Base-by-base conservation (phyloP, 2,329 filamentous ascomycete species). In the Phialophora tarda region DNA sequence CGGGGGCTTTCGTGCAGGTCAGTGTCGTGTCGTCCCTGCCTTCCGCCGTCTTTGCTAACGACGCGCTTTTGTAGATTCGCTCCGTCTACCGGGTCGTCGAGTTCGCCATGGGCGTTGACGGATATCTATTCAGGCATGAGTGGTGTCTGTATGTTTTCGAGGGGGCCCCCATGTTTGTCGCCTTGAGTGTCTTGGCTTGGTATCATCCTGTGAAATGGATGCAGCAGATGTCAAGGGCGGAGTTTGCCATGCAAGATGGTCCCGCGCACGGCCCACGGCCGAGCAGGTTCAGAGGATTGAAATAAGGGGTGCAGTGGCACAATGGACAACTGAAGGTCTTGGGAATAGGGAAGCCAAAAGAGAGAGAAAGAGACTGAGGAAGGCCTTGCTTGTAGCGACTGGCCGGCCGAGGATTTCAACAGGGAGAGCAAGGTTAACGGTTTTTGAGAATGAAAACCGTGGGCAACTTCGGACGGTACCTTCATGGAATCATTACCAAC, bases 151-250 rank as follows among this genome's bases (percentile, higher is more conserved):
- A 81, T 66, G 71, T 81, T 2, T 81, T 84, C 67, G 82, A 84
- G 66, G 75, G 74, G 0, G 67, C 74, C 2, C 73, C 79, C 26
- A 82, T 82, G 79, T 73, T 76, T 66, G 72, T 79, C 0, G 83
- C 84, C 5, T 78, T 86, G 38, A 73, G 78, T 0, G 77, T 83
- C 0, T 83, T 86, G 65, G 82, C 81, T 4, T 71, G 83, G 44
- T 85, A 79, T 72, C 82, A 86, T 68, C 84, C 84, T 0, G 76
- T 77, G 7, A 75, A 73, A 24, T 69, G 34, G 55, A 59, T 69
- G 73, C 66, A 67, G 59, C 53, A 58, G 26, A 53, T 30, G 24
- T 41, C 58, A 23, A 24, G 30, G 4, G 21, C 38, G 12, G 63
- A 62, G 17, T 57, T 61, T 47, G 63, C 54, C 34, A 44, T 62